phyloP scores from a whole-genome alignment of 208 protist genomes.

The Spongospora subterranea region DNA sequence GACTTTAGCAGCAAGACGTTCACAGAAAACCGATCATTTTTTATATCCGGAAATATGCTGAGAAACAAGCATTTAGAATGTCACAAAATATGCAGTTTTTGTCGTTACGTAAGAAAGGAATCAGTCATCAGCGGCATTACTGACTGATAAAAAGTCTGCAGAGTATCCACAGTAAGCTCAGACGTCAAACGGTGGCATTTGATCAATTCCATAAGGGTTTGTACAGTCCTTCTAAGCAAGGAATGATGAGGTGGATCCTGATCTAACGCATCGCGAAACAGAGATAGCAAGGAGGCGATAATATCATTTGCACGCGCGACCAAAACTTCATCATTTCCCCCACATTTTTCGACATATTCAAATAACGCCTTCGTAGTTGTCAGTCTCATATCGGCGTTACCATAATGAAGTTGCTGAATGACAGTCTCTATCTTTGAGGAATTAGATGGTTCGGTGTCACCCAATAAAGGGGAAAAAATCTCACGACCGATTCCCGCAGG shows the following conservation, averaged over 20 bases:
- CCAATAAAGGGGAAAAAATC: no score
- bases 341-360: background rate
- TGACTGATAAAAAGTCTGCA: background rate
- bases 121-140: background rate
- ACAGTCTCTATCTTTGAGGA: background rate
- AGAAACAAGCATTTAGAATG: background rate
- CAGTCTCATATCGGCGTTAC: background rate
- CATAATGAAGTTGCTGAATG: background rate
- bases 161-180: background rate
- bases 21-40: background rate
- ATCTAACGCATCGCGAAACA: background rate
- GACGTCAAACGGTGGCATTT: background rate
- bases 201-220: background rate
- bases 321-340: background rate
- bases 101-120: background rate
- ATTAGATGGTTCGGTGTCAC: no score
- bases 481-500: no score
- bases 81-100: background rate
- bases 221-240: background rate
- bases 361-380: background rate
- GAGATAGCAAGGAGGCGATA: background rate
- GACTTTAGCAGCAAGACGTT: conserved; percentile 20
- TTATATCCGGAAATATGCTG: background rate
- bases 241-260: background rate
- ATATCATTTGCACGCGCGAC: background rate